Evolutionary conservation across 2,329 filamentous ascomycete genomes (phyloP), one percentile per base, ranked within the genome.

Genomic region (Sclerotinia sclerotiorum): DNA sequence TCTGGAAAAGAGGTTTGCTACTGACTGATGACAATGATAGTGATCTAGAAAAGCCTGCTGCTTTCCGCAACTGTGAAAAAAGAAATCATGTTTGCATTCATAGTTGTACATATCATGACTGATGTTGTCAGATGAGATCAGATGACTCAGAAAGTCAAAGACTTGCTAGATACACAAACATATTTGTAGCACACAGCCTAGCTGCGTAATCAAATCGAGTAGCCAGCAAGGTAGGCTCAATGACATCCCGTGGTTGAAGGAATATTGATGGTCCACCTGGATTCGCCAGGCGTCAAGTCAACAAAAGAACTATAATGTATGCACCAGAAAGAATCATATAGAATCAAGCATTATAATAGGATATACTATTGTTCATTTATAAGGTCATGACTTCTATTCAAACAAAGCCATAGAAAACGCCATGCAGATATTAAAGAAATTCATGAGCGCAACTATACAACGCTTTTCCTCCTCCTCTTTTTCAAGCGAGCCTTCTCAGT

Each of bases 401-500:
- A 13, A 62, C 11, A 24, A 39, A 11, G 19, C n/a, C 7, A 19
- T 13, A 51, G 7, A 24, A 24, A 62, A 51, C 13, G 13, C 7
- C 29, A n/a, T 4, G 17, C 15, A 24, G 24, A 63, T 5, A n/a
- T n/a, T 3, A 19, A 6, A 17, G 10, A 27, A 19, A 58, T n/a
- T 21, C 13, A 24, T 24, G 48, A 21, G 19, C 6, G 32, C 0
- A 27, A 27, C 15, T 64, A 64, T 15, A 55, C 56, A 51, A 54
- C 46, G 42, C 52, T 66, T 6, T 60, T 44, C 46, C 39, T 70
- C 39, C 69, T 58, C 39, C 61, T 71, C 66, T 68, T 72, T 15
- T 49, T 69, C 68, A 71, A 62, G 15, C 73, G 72, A 21, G 68
- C 69, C 49, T 74, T 77, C 64, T 74, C 67, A 17, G 61, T 72